These are phyloP conservation scores for Sambucus nigra DNA, from an alignment of 129 eudicot genomes.

Conservation along the genomic window DNA sequence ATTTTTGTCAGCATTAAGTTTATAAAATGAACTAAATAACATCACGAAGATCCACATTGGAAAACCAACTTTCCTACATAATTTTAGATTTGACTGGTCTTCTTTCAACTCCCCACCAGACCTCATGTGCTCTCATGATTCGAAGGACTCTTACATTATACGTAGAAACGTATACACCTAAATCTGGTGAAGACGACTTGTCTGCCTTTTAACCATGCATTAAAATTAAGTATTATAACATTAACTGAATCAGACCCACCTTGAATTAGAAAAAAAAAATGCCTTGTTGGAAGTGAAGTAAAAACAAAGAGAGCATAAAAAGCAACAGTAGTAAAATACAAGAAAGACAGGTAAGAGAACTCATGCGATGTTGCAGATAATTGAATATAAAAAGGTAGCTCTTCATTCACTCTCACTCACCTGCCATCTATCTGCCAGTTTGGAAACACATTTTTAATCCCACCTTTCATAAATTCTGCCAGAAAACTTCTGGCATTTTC, in stretches of 20 bases:
- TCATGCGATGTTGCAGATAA: background rate
- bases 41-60: constrained; percentile 13
- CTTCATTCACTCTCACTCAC: constrained; percentile 47
- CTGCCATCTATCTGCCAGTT: constrained; percentile 56
- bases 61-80: constrained; percentile 5
- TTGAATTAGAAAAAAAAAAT: constrained; percentile 32
- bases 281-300: constrained; percentile 5
- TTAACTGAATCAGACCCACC: constrained; percentile 23
- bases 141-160: background rate
- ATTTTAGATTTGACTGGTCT: constrained; percentile 18
- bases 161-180: constrained; percentile 17
- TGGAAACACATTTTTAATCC: constrained; percentile 21
- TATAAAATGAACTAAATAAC: no score
- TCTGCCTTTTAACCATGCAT: constrained; percentile 23
- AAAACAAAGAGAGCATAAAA: background rate
- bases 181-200: constrained; percentile 33
- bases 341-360: constrained; percentile 9
- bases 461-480: constrained; percentile 42
- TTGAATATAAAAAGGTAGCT: constrained; percentile 15
- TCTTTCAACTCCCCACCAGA: constrained; percentile 10
- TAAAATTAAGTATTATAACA: constrained; percentile 15
- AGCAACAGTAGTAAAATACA: background rate
- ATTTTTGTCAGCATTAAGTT: no score
- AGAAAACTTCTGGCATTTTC: constrained; percentile 42
- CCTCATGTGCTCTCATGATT: constrained; percentile 17